These are phyloP conservation scores for Ceratocystis albifundus DNA, from an alignment of 2,329 filamentous ascomycete species.

Conservation along the genomic window DNA sequence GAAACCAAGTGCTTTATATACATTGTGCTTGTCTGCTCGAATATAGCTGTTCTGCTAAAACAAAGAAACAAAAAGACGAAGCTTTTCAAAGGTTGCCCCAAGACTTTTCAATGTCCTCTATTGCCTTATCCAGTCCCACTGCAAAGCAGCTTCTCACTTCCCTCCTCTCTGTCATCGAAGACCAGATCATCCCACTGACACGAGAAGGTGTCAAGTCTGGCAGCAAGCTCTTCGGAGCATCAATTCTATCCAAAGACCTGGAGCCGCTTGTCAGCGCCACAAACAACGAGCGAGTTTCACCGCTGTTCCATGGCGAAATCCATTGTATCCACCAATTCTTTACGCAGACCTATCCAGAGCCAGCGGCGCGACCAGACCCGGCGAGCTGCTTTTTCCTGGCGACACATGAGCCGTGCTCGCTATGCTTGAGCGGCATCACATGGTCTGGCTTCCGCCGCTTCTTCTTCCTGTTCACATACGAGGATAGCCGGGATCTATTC, in stretches of 20 bases:
- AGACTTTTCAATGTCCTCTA: conserved; percentile 23
- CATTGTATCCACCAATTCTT: conserved; percentile 51
- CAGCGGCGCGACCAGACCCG: conserved; percentile 32
- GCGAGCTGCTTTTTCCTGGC: conserved; percentile 46
- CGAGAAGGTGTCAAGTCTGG: conserved; percentile 39
- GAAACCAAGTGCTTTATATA: background rate
- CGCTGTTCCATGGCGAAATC: conserved; percentile 48
- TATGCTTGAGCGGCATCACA: conserved; percentile 46
- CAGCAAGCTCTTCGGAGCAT: conserved; percentile 47
- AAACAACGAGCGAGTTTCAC: conserved; percentile 45
- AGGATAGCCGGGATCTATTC: conserved; percentile 46
- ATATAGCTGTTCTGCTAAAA: background rate
- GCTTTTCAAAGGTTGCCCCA: conserved; percentile 19
- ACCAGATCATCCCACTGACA: conserved; percentile 42
- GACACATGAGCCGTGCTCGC: conserved; percentile 48
- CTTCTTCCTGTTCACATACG: conserved; percentile 49
- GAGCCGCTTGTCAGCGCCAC: conserved; percentile 39
- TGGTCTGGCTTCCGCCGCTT: conserved; percentile 47
- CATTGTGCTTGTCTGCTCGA: background rate
- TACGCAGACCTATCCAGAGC: conserved; percentile 30
- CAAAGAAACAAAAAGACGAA: background rate
- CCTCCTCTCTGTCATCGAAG: conserved; percentile 36
- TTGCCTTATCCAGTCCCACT: background rate
- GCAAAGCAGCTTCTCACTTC: conserved; percentile 30
- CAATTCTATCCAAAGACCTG: conserved; percentile 38